Percentiles rank a stretch among this genome's conserved stretches.
These are phyloP conservation scores for Miscanthus sacchariflorus DNA, from an alignment of 202 grass and related monocot genomes.

Conservation along the genomic window DNA sequence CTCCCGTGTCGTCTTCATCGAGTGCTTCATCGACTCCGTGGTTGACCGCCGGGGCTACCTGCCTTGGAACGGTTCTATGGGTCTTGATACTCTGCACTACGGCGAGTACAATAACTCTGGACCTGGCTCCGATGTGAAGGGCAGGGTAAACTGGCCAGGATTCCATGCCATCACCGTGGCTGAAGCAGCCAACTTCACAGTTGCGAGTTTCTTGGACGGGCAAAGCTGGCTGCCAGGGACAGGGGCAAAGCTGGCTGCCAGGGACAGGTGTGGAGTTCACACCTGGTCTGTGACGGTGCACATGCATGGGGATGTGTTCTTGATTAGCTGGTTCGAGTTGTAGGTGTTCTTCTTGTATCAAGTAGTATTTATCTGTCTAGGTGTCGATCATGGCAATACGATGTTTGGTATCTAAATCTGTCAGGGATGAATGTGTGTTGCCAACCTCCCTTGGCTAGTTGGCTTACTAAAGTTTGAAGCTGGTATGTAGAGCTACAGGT, in stretches of 20 bases:
- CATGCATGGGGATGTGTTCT: background rate
- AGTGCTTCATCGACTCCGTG: background rate
- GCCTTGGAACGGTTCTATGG: conserved; percentile 41
- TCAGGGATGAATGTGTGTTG: too few species aligned
- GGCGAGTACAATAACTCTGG: conserved; percentile 54
- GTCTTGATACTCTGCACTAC: conserved; percentile 43
- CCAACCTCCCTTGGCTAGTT: too few species aligned
- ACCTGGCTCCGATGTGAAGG: conserved; percentile 21
- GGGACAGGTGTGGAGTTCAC: conserved; percentile 37
- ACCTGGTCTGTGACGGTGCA: background rate
- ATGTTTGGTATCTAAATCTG: too few species aligned
- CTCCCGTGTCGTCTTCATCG: background rate
- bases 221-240: conserved; percentile 47
- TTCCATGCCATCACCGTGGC: conserved; percentile 28
- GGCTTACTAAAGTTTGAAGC: too few species aligned
- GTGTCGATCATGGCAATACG: too few species aligned
- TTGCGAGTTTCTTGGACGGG: conserved; percentile 44
- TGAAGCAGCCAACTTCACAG: conserved; percentile 51
- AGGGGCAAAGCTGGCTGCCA: background rate
- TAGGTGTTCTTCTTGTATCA: too few species aligned
- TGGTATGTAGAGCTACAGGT: too few species aligned
- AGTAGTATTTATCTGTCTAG: too few species aligned
- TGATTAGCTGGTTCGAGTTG: background rate
- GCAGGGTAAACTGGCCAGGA: conserved; percentile 54
- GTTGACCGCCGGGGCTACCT: conserved; percentile 51